Evolutionary conservation across 1,284 basidiomycete genomes (phyloP), one percentile per base, ranked within the genome.

Genomic region (Rugiboletus extremiorientalis): DNA sequence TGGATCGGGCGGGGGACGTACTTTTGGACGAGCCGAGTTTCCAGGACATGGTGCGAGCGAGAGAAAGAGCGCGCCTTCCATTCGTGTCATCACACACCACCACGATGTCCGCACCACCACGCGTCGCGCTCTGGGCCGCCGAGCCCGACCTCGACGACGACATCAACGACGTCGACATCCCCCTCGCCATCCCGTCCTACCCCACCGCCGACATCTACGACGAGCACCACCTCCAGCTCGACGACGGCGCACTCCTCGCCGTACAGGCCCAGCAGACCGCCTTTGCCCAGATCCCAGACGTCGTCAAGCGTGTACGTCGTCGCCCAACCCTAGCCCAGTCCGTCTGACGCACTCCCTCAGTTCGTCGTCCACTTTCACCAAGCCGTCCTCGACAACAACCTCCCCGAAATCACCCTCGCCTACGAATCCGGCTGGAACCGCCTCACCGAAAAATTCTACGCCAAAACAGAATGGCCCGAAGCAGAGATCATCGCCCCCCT

Each of bases 371-470:
- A 92, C 64, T 96, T 96, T 76, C 91, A 95, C 70, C 87, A 94
- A 82, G 88, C 91, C 20, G 87, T 94, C 22, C 76, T 91, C 44
- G 86, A 92, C 50, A 94, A 94, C 72, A 94, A 96, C 72, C 82
- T 95, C 7, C 79, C 86, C 3, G 91, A 95, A 67, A 96, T 97
- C 65, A 93, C 89, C 20, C 84, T 89, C 40, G 93, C 94, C 59
- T 98, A 98, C 70, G 95, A 97, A 77, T 92, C 89, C 60, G 95
- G 94, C 28, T 98, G 96, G 96, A 98, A 95, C 76, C 89, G 92
- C 61, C 84, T 96, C 69, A 97, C 96, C 2, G 92, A 97, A 78
- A 95, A 96, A 77, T 96, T 91, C 79, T 98, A 97, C 72, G 76
- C 92, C 15, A 92, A 91, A 73, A 88, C 88, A 16, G 96, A 99